phyloP scores from a whole-genome alignment of 2,329 filamentous ascomycete species.

The Pyrenochaeta sp. region DNA sequence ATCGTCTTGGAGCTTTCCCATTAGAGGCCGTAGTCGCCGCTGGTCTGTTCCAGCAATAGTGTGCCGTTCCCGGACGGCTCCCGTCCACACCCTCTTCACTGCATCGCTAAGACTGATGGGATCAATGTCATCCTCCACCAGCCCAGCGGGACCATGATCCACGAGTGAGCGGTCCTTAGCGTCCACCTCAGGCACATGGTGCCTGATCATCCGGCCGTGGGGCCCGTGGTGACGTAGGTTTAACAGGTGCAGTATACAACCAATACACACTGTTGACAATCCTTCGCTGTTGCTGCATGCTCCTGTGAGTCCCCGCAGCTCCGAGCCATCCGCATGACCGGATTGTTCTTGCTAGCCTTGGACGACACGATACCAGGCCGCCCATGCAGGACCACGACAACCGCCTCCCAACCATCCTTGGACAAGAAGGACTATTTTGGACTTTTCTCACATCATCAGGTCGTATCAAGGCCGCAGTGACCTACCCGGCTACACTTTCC shows the following conservation, averaged over 20 bases:
- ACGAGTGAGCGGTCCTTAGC: neutral
- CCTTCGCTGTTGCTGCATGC: conserved; percentile 11
- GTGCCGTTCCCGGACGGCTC: conserved; percentile 4
- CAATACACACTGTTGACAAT: conserved; percentile 5
- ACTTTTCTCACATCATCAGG: conserved; percentile 13
- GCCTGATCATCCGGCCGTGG: conserved; percentile 3
- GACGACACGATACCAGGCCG: conserved; percentile 9
- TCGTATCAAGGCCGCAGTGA: conserved; percentile 14
- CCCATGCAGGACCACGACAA: conserved; percentile 10
- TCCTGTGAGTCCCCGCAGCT: conserved; percentile 14
- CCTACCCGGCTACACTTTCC: conserved; percentile 12
- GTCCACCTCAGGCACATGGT: conserved; percentile 3
- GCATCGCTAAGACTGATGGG: conserved; percentile 5
- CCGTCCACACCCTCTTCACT: conserved; percentile 16
- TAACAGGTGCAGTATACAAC: conserved; percentile 6
- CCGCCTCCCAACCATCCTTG: conserved; percentile 1
- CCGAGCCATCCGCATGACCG: conserved; percentile 26
- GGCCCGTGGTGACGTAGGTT: conserved; percentile 20
- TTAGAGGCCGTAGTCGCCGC: neutral
- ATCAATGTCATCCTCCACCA: conserved; percentile 2
- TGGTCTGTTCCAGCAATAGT: neutral
- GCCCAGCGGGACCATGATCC: neutral
- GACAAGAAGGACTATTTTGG: neutral
- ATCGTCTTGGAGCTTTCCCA: neutral
- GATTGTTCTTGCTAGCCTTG: conserved; percentile 9